These are phyloP conservation scores for Populus ilicifolia DNA, from an alignment of 345 rosid genomes.

Conservation along the genomic window DNA sequence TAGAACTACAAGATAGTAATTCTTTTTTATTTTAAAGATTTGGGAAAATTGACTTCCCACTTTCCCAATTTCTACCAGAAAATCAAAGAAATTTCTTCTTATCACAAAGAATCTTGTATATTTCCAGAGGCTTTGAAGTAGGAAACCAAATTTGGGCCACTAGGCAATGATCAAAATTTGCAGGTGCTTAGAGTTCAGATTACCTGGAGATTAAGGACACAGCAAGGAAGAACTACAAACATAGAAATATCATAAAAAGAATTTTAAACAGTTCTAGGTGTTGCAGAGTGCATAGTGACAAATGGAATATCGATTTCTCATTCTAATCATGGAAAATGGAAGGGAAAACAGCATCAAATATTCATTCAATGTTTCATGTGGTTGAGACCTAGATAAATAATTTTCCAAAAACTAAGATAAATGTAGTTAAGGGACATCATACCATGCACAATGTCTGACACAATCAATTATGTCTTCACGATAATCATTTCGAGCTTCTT, in stretches of 20 bases:
- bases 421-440: conserved; percentile 24
- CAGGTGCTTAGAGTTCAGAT: not conserved
- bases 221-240: not conserved
- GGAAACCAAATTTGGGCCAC: not conserved
- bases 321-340: not conserved
- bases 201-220: not conserved
- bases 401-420: conserved; percentile 7
- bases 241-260: not conserved
- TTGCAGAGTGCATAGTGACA: not conserved
- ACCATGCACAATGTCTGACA: conserved; percentile 91
- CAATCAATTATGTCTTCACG: conserved; percentile 79
- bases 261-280: not conserved
- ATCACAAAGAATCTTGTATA: not conserved
- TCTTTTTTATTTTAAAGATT: not conserved
- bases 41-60: not conserved
- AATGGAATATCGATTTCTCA: not conserved
- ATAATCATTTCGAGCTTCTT: conserved; percentile 84
- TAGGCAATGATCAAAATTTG: not conserved
- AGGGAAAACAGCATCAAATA: not conserved
- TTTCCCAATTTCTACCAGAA: not conserved
- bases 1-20: not conserved
- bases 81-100: not conserved
- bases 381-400: not conserved
- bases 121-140: not conserved
- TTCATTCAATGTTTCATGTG: not conserved